These are phyloP conservation scores for Aspergillus floridensis DNA, from an alignment of 2,329 filamentous ascomycete species.

Conservation along the genomic window DNA sequence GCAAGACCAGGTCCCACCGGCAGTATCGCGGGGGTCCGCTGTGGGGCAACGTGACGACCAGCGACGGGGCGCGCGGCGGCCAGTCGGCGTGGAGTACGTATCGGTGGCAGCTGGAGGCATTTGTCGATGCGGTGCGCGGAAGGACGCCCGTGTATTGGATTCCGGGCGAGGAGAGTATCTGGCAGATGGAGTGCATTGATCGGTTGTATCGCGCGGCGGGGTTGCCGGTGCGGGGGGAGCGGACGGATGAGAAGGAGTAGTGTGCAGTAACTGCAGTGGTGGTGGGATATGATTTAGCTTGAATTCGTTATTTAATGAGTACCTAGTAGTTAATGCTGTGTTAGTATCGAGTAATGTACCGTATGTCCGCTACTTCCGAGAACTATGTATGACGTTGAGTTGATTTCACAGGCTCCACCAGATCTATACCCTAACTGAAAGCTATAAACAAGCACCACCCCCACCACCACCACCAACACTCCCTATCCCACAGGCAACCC, in stretches of 20 bases:
- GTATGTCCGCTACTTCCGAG: neutral
- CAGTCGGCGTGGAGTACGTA: slow-evolving; percentile 48
- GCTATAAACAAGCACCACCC: neutral
- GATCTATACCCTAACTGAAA: neutral
- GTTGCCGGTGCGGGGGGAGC: neutral
- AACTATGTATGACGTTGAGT: neutral
- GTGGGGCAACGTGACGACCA: slow-evolving; percentile 31
- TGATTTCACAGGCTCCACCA: neutral
- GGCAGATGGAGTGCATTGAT: slow-evolving; percentile 34
- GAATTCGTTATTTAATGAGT: no score
- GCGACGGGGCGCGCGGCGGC: slow-evolving; percentile 12
- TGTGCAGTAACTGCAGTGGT: neutral
- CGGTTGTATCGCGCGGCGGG: neutral
- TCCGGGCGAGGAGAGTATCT: slow-evolving; percentile 42
- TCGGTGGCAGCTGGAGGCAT: slow-evolving; percentile 50
- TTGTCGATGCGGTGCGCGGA: slow-evolving; percentile 48
- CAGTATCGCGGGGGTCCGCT: slow-evolving; percentile 29
- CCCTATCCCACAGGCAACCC: neutral
- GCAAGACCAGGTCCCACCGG: slow-evolving; percentile 24
- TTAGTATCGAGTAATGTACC: no score
- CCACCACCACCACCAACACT: neutral
- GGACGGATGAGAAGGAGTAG: neutral
- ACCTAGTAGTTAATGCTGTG: no score
- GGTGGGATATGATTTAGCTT: neutral
- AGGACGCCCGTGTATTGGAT: slow-evolving; percentile 43